Percentiles rank a stretch among this genome's conserved stretches.
phyloP scores from a whole-genome alignment of 352 stramenopile species.

The Albugo candida region DNA sequence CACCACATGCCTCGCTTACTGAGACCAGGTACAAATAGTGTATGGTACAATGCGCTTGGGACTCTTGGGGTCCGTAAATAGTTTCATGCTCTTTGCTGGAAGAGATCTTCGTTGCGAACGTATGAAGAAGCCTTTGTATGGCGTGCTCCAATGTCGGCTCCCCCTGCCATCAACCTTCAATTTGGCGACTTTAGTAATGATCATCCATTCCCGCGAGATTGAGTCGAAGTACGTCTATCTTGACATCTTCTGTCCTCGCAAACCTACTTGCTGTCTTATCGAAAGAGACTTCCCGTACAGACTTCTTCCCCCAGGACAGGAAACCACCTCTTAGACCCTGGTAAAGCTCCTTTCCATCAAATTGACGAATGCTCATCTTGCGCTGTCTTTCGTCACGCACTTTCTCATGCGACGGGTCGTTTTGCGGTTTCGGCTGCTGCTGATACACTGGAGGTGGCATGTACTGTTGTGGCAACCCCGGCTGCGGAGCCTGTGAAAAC shows the following conservation, averaged over 20 bases:
- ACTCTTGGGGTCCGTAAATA: conserved; percentile 1
- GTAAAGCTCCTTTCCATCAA: conserved; percentile 3
- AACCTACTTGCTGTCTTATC: not conserved
- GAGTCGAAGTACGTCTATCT: not conserved
- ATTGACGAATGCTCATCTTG: not conserved
- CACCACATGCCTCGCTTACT: not conserved
- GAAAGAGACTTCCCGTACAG: not conserved
- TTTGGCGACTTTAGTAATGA: not conserved
- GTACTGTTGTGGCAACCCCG: not conserved
- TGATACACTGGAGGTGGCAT: not conserved
- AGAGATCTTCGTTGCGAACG: not conserved
- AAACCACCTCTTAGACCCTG: not conserved
- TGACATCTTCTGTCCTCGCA: not conserved
- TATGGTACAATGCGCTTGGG: not conserved
- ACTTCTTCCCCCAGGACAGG: not conserved
- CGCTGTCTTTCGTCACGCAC: not conserved
- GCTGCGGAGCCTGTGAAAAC: too few relatives aligned
- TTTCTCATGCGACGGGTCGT: too few relatives aligned
- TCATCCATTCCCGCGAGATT: not conserved
- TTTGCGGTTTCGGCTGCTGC: not conserved
- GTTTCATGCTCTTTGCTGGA: not conserved
- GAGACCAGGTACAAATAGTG: conserved; percentile 4
- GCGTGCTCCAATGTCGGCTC: not conserved
- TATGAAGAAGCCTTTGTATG: not conserved
- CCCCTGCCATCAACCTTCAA: not conserved